Conservation (phyloP, 352 stramenopile species). For the Thalassiosira exigua region DNA sequence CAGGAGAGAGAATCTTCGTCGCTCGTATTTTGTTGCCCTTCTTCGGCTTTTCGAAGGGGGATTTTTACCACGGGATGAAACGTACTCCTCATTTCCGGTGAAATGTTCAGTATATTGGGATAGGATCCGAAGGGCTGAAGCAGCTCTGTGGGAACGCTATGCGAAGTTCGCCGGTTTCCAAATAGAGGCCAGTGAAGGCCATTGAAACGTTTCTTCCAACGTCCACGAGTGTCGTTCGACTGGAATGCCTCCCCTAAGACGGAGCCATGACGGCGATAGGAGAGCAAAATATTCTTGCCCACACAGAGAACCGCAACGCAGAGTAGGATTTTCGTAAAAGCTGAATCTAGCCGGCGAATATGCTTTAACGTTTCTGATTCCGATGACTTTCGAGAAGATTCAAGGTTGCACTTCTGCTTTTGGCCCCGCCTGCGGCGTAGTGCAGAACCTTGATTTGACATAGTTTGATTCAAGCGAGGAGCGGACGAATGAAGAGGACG, state of each 20-base stretch:
- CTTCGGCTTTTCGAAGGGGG: conserved; percentile 28
- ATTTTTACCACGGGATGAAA: conserved; percentile 78
- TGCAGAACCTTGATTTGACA: no score
- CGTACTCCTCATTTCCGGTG: conserved; percentile 46
- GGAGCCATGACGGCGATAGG: not conserved
- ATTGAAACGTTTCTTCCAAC: not conserved
- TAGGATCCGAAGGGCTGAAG: conserved; percentile 65
- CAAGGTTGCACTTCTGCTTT: no score
- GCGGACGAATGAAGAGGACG: no score
- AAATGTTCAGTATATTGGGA: conserved; percentile 73
- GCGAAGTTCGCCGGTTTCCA: not conserved
- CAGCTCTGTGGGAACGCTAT: conserved; percentile 37
- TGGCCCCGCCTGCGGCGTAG: no score
- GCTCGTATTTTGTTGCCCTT: not conserved
- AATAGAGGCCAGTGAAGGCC: not conserved
- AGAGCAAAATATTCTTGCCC: not conserved
- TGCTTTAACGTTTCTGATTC: no score
- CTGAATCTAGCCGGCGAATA: no score
- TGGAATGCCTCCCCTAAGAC: not conserved
- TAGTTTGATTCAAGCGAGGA: no score
- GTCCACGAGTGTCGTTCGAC: not conserved
- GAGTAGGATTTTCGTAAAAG: not conserved
- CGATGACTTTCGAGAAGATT: no score
- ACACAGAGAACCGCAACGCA: not conserved
- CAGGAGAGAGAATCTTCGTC: conserved; percentile 20